Base-by-base conservation (phyloP, 176 grass and related monocot genomes). In the Bonia amplexicaulis region DNA sequence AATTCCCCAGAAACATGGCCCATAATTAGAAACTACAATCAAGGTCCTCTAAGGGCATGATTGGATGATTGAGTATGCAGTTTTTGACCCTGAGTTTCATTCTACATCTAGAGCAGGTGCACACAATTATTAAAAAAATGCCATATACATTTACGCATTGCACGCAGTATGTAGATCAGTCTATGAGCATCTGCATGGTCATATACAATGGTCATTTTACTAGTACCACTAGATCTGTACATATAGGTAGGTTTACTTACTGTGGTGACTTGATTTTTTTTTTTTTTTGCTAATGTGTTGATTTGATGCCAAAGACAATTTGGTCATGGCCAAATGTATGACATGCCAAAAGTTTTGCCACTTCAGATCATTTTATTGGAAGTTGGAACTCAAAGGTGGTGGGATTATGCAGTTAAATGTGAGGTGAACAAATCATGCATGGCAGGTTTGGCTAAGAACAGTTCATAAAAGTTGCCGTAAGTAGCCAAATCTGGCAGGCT, bases 301-400 rank as follows among this genome's bases (percentile, higher is more conserved):
- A 16, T 66, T 55, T 78, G 74, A 78, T 65, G 40, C 31, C 54
- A 48, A 27, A 51, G 49, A 83, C n/a, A 83, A 88, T 83, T 61
- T 78, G 35, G 47, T 78, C 20, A 11, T 12, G 17, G 48, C 19
- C 20, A 33, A 22, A 70, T 35, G 54, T 27, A 12, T 53, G 27
- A 8, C 23, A 83, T 19, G 67, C 17, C 53, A 71, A 46, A 23
- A 62, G 19, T n/a, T 31, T 51, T 42, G 17, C 22, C 46, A 65
- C 27, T 71, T 83, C 45, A 52, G 35, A 70, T 46, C 2, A 15
- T 64, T 64, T 80, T 27, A 79, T 59, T 59, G 52, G 64, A 62
- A 44, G 79, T 46, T 59, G 52, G 53, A 77, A 54, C 2, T 27
- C 80, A 71, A 41, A 70, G 55, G 54, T 22, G 53, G 25, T 62